These are phyloP conservation scores for Leptographium flavum DNA, from an alignment of 2,329 filamentous ascomycete genomes.

Conservation along the genomic window DNA sequence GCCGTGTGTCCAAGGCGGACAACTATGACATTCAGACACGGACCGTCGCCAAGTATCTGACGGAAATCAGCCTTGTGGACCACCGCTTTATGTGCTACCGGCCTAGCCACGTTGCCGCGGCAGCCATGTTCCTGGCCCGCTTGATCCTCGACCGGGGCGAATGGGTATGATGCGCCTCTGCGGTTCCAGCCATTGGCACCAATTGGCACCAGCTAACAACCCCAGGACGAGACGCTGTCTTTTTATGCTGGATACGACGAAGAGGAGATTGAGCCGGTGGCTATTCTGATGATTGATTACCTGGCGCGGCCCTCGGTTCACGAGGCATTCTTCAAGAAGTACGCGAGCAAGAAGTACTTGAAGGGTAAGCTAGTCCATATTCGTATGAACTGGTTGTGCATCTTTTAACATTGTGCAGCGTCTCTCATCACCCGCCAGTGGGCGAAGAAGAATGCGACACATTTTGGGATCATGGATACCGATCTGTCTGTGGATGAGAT, in stretches of 20 bases:
- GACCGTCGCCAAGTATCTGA: constrained; percentile 92
- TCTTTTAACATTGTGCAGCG: constrained; percentile 33
- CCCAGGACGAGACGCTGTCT: constrained; percentile 50
- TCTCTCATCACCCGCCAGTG: constrained; percentile 85
- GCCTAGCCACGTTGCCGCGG: constrained; percentile 80
- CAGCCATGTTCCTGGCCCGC: constrained; percentile 87
- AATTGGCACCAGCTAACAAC: background rate
- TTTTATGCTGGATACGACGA: constrained; percentile 92
- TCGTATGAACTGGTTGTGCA: background rate
- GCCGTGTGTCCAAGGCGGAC: constrained; percentile 96
- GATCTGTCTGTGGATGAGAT: constrained; percentile 36
- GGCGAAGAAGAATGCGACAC: constrained; percentile 65
- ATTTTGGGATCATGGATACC: constrained; percentile 39
- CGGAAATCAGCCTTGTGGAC: constrained; percentile 92
- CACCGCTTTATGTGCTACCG: constrained; percentile 84
- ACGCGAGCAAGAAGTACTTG: constrained; percentile 97
- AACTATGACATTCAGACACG: constrained; percentile 98
- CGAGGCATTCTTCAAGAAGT: constrained; percentile 99
- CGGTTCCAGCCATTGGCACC: too few species aligned
- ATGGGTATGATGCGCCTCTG: constrained; percentile 59
- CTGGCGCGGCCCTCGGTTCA: constrained; percentile 79
- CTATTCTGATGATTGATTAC: constrained; percentile 93
- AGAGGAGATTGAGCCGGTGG: constrained; percentile 82
- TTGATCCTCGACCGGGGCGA: constrained; percentile 79
- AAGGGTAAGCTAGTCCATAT: constrained; percentile 54